These are phyloP conservation scores for Anisodus acutangulus DNA, from an alignment of 257 asterid species.

Conservation along the genomic window DNA sequence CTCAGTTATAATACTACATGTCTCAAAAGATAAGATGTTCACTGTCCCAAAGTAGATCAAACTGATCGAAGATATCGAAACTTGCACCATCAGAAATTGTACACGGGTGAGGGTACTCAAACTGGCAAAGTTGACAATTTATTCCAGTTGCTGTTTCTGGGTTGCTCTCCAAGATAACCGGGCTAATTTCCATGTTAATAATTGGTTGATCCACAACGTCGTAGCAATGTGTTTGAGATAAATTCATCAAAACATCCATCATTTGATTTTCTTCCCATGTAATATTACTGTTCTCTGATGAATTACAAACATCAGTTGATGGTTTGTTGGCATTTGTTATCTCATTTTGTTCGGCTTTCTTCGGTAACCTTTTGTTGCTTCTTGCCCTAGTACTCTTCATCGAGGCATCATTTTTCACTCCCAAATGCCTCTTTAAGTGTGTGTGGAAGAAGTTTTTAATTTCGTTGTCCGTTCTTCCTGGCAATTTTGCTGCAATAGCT, in stretches of 20 bases:
- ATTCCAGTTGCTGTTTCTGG: background rate
- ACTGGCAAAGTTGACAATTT: background rate
- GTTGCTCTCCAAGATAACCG: background rate
- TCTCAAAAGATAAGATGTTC: background rate
- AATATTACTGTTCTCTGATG: background rate
- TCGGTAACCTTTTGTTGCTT: background rate
- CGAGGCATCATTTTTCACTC: background rate
- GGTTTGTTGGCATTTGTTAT: background rate
- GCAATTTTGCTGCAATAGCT: slow-evolving; percentile 15
- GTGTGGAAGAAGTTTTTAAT: slow-evolving; percentile 22
- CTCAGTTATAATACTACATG: background rate
- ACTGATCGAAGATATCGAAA: background rate
- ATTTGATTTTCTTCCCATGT: background rate
- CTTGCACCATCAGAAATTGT: background rate
- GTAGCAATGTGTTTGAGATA: background rate
- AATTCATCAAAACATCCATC: too few relatives aligned
- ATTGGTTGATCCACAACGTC: background rate
- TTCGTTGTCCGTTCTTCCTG: slow-evolving; percentile 27
- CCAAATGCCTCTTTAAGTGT: background rate
- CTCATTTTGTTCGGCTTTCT: background rate
- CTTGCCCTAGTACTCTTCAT: background rate
- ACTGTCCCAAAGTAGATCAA: background rate
- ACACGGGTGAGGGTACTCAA: background rate
- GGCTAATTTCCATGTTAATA: background rate
- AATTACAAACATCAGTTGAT: background rate